Percentiles rank a stretch among this genome's conserved stretches.
These are phyloP conservation scores for Ambrosia hybrid DNA, from an alignment of 140 eudicot species.

Conservation along the genomic window DNA sequence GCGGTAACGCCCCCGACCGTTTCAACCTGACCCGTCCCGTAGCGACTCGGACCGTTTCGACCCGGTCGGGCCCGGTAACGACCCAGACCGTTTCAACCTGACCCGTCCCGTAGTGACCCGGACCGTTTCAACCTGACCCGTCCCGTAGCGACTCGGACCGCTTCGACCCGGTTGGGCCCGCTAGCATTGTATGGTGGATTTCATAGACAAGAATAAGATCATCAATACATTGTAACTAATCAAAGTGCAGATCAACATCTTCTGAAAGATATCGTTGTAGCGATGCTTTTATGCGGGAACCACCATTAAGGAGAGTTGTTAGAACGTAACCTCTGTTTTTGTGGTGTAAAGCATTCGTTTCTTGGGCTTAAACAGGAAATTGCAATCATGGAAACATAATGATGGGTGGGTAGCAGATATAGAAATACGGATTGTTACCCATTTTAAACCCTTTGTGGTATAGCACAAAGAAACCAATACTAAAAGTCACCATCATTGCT, in stretches of 20 bases:
- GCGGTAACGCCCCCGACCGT: too few species aligned
- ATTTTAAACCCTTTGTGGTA: background rate
- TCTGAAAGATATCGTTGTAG: background rate
- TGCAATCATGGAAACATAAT: background rate
- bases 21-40: too few species aligned
- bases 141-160: too few species aligned
- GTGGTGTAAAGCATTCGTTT: slow-evolving; percentile 7
- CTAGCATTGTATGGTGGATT: too few species aligned
- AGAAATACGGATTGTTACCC: too few species aligned
- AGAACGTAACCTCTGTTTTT: background rate
- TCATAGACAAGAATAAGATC: background rate
- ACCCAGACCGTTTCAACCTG: too few species aligned
- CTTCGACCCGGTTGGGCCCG: too few species aligned
- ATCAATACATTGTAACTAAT: background rate
- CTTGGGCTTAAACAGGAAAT: background rate
- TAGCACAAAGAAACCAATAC: slow-evolving; percentile 18
- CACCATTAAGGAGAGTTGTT: background rate
- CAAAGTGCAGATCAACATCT: background rate
- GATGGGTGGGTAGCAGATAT: background rate
- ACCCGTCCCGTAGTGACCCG: too few species aligned
- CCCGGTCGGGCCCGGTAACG: too few species aligned
- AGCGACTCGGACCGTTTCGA: too few species aligned
- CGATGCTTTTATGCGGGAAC: background rate
- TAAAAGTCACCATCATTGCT: slow-evolving; percentile 13
- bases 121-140: too few species aligned